A percentile compares a stretch with the other conserved stretches of the same genome.
Evolutionary conservation across 345 rosid species (phyloP).

Genomic region (Isatis tinctoria): DNA sequence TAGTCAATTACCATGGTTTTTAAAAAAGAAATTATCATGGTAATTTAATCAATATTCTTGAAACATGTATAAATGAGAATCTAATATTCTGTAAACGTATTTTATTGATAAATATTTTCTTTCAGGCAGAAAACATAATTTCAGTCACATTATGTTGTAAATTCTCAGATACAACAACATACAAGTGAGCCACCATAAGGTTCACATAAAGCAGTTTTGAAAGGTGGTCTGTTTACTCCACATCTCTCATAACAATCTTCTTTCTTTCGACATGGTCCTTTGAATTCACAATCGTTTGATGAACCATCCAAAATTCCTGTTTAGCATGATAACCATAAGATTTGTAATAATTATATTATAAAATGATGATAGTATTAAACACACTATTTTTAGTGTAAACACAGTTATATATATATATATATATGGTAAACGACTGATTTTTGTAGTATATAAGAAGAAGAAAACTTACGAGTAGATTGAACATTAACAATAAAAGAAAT

Average conservation of each 20-base stretch:
- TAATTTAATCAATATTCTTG: neutral
- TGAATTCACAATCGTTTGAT: neutral
- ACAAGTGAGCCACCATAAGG: neutral
- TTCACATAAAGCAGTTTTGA: neutral
- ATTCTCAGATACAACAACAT: slow-evolving; percentile 1
- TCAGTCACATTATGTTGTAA: neutral
- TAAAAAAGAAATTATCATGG: neutral
- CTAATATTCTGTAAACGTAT: neutral
- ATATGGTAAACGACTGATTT: neutral
- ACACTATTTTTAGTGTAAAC: too few relatives aligned
- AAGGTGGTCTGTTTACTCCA: neutral
- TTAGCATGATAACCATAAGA: too few relatives aligned
- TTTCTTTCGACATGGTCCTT: neutral
- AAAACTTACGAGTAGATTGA: neutral
- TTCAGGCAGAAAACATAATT: neutral
- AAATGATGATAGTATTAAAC: too few relatives aligned
- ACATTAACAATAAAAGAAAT: neutral
- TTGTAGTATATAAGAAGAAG: neutral
- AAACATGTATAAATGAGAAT: neutral
- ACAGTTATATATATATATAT: neutral
- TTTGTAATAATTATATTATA: too few relatives aligned
- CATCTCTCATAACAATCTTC: neutral
- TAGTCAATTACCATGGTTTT: too few relatives aligned
- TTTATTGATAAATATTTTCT: neutral
- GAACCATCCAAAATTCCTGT: neutral